Conservation (phyloP, 106 monocot genomes). For the Acorus calamus region DNA sequence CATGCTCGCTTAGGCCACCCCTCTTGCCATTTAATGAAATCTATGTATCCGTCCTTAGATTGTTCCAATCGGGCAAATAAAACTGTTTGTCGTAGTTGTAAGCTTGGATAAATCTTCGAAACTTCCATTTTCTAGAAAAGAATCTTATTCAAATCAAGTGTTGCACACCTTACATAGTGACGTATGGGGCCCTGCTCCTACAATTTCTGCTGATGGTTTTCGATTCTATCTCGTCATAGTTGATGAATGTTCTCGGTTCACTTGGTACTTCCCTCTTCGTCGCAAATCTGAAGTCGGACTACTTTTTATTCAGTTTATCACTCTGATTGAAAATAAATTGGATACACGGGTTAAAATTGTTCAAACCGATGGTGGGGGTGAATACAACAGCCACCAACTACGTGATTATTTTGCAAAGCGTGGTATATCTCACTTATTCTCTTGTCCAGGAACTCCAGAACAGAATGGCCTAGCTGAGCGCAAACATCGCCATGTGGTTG, state of each 20-base stretch:
- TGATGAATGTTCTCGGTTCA: neutral
- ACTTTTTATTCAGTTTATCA: constrained; percentile 1
- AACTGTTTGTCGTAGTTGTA: constrained; percentile 2
- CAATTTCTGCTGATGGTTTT: neutral
- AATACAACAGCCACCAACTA: neutral
- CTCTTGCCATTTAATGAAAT: neutral
- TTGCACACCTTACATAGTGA: neutral
- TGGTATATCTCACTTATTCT: neutral
- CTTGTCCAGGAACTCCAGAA: neutral
- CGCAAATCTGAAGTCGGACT: neutral
- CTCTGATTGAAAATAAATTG: neutral
- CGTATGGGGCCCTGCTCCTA: neutral
- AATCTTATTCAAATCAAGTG: neutral
- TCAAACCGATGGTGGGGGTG: neutral
- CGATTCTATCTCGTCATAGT: constrained; percentile 2
- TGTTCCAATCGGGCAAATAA: neutral
- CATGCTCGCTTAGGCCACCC: too few relatives aligned
- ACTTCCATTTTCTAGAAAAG: neutral
- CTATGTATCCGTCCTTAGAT: neutral
- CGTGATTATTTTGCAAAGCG: neutral
- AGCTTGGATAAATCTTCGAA: neutral
- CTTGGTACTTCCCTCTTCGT: neutral
- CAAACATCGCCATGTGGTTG: neutral
- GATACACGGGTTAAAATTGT: neutral
- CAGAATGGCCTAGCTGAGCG: neutral